Percentiles rank a stretch among this genome's conserved stretches.
phyloP scores from a whole-genome alignment of 345 rosid species.

The Melaleuca alternifolia region DNA sequence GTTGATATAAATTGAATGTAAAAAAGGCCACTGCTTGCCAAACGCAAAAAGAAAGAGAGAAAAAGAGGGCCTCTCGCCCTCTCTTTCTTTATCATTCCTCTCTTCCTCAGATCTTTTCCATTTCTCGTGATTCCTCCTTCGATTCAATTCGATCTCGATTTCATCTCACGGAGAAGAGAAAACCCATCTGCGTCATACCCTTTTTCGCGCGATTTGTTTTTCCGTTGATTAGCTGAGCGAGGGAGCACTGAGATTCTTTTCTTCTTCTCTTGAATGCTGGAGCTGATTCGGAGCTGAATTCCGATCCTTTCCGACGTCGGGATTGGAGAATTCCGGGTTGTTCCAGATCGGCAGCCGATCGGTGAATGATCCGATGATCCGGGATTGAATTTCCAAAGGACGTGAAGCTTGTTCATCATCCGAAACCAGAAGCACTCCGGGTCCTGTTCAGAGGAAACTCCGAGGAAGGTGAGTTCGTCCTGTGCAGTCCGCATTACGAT shows the following conservation, averaged over 20 bases:
- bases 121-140: not conserved
- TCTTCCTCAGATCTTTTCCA: not conserved
- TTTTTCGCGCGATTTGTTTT: not conserved
- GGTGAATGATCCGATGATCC: not conserved
- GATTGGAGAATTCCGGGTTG: not conserved
- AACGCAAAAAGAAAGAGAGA: not conserved
- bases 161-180: not conserved
- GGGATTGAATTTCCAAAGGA: not conserved
- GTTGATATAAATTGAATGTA: not conserved
- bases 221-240: not conserved
- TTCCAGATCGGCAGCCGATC: not conserved
- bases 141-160: not conserved
- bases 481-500: slow-evolving; percentile 29
- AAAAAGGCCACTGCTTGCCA: not conserved
- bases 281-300: not conserved
- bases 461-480: slow-evolving; percentile 24
- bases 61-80: not conserved
- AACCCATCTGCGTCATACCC: not conserved
- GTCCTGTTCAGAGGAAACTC: not conserved
- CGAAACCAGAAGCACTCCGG: not conserved
- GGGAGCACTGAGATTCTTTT: not conserved
- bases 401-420: not conserved
- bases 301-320: not conserved
- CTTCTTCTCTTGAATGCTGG: not conserved
- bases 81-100: not conserved